Evolutionary conservation across 129 eudicot species (phyloP).

Genomic region (Artemisia annua): DNA sequence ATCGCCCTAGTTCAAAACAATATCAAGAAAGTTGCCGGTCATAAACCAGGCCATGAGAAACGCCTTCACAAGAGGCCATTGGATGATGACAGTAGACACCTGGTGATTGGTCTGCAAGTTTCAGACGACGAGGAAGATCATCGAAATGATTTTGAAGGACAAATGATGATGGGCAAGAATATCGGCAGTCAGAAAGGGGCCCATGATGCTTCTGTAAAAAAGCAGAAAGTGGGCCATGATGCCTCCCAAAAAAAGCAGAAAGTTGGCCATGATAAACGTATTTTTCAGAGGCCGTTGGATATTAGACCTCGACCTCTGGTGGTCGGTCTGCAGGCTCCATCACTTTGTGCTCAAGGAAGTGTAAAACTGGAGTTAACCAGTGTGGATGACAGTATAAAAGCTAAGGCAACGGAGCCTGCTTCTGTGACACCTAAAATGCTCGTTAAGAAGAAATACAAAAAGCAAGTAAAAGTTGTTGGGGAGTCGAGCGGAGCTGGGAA

Average conservation of each 20-base stretch:
- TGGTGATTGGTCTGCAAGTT: constrained; percentile 56
- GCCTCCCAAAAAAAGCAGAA: too few relatives aligned
- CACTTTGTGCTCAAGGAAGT: background rate
- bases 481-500: constrained; percentile 18
- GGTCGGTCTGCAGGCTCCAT: constrained; percentile 5
- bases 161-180: too few relatives aligned
- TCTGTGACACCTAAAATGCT: constrained; percentile 31
- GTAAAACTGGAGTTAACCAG: background rate
- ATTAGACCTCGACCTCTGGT: background rate
- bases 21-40: constrained; percentile 8
- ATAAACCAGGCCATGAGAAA: constrained; percentile 28
- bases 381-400: too few relatives aligned
- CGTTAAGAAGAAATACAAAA: constrained; percentile 15
- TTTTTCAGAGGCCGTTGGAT: too few relatives aligned
- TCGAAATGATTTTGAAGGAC: too few relatives aligned
- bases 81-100: constrained; percentile 19
- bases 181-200: too few relatives aligned
- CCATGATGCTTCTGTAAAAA: too few relatives aligned
- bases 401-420: background rate
- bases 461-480: constrained; percentile 11
- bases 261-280: too few relatives aligned
- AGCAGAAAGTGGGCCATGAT: too few relatives aligned
- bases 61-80: constrained; percentile 18
- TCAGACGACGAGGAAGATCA: background rate
- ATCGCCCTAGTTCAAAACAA: constrained; percentile 19